phyloP scores from a whole-genome alignment of 2,329 filamentous ascomycete genomes.

The Sporothrix brasiliensis region DNA sequence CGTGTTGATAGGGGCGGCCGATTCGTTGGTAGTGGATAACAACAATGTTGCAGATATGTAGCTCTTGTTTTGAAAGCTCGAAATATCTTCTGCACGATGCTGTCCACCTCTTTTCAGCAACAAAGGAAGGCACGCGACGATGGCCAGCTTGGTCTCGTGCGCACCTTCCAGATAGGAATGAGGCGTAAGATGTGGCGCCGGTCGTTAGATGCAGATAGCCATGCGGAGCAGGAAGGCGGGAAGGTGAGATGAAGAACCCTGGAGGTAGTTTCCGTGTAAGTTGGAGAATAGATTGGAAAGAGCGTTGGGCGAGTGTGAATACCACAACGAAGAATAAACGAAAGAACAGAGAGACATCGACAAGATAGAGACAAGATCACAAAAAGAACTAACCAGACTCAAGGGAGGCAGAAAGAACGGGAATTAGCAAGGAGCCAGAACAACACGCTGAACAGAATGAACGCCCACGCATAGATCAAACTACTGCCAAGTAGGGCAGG shows the following conservation, averaged over 20 bases:
- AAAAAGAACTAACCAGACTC: not conserved
- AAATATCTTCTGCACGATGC: not conserved
- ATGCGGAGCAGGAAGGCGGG: not conserved
- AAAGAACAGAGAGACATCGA: slow-evolving; percentile 1
- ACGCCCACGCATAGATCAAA: not conserved
- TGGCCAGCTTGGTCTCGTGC: slow-evolving; percentile 25
- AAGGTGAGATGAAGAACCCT: slow-evolving; percentile 17
- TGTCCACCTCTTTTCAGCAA: not conserved
- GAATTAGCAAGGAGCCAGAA: not conserved
- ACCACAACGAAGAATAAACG: not conserved
- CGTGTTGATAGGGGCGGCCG: not conserved
- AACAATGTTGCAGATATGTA: not conserved
- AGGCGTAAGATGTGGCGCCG: slow-evolving; percentile 1
- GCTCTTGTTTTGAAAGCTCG: not conserved
- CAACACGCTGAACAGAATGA: not conserved
- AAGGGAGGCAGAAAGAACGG: not conserved
- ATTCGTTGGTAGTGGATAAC: not conserved
- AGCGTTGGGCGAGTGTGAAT: not conserved
- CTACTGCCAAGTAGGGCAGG: slow-evolving; percentile 10
- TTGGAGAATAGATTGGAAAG: slow-evolving; percentile 10
- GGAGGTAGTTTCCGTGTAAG: slow-evolving; percentile 14
- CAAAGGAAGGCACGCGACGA: slow-evolving; percentile 14
- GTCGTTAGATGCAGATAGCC: not conserved
- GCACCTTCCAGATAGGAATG: slow-evolving; percentile 16
- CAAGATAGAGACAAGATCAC: not conserved